Base-by-base conservation (phyloP, 2,329 filamentous ascomycete genomes). In the Hymenoscyphus fructigenus region DNA sequence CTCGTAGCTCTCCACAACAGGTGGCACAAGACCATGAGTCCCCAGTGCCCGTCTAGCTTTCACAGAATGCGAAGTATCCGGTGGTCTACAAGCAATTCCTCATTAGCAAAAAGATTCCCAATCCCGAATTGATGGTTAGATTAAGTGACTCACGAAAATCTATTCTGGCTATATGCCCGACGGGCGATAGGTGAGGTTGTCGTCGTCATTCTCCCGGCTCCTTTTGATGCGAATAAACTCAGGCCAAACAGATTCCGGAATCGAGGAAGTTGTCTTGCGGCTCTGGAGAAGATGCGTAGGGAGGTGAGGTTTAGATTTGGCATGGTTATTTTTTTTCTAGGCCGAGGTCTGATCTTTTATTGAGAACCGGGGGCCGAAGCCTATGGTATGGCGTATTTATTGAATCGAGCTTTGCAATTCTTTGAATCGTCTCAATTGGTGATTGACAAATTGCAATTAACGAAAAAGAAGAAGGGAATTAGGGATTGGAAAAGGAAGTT, bases 61-160 rank as follows among this genome's bases (percentile, higher is more conserved):
- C 36, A 71, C 60, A 2, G 70, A 64, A 60, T 73, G 69, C 3
- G 72, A 72, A 28, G 73, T 75, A 70, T 75, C 73, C 23, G 69
- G 68, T 60, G 65, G 61, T 23, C 63, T 67, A 29, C 5, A n/a
- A n/a, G n/a, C 34, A 1, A 26, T 38, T 44, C 29, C 4, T 32
- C 29, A 32, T 4, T 32, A 32, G 4, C 29, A 32, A 32, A 9
- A 32, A 32, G 4, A 26, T 55, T 2, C 4, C 34, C n/a, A 10
- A 14, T 47, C 12, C 10, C 23, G 20, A 17, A 17, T n/a, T n/a
- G n/a, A n/a, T n/a, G 23, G n/a, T 15, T 28, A 17, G 17, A 55
- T 28, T 17, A 28, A 20, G n/a, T 34, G n/a, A 69, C 69, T 69
- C 61, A 71, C 69, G 58, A 36, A 26, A 26, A 41, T 28, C 15